Evolutionary conservation across 2,329 filamentous ascomycete species (phyloP), one percentile per base, ranked within the genome.

Genomic region (Botrytis paeoniae): DNA sequence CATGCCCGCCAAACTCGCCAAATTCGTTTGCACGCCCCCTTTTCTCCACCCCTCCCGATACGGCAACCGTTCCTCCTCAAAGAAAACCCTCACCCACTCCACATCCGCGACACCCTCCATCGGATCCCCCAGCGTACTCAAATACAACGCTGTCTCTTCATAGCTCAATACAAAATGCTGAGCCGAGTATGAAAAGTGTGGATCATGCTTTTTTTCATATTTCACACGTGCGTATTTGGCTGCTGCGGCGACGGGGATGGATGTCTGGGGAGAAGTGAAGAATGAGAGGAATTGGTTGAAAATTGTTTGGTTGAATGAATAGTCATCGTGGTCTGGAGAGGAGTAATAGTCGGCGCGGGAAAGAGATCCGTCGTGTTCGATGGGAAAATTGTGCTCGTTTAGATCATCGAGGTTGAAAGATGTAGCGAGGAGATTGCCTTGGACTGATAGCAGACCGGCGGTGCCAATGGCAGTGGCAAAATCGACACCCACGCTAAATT

Each of bases 1-100:
- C 4, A 88, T 86, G 18, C 96, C 84, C 0, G 91, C 92, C 85
- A 96, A 87, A 14, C 97, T 86, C 70, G 82, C 89, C 5, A 95
- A 85, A 61, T 72, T 74, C 71, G 93, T 93, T 51, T 69, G 66
- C 57, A 12, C 16, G 12, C 14, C 2, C 22, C 43, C 48, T 80
- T 95, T 93, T 0, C 63, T 74, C 64, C 43, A 43, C 63, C 51
- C 70, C 10, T 63, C 69, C 63, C 29, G 35, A 54, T 70, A 57
- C 39, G 22, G 66, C 66, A 32, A n/a, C n/a, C 70, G 73, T 62
- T 22, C 68, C 73, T 32, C 64, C 69, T 57, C 63, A 65, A 65
- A 51, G 7, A 65, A 51, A 18, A 51, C 63, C 63, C 22, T 51
- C 20, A 65, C 43, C 43, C 63, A 65, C 43, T 65, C 63, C 37